These are phyloP conservation scores for Collybia nuda DNA, from an alignment of 768 basidiomycete species.

Conservation along the genomic window DNA sequence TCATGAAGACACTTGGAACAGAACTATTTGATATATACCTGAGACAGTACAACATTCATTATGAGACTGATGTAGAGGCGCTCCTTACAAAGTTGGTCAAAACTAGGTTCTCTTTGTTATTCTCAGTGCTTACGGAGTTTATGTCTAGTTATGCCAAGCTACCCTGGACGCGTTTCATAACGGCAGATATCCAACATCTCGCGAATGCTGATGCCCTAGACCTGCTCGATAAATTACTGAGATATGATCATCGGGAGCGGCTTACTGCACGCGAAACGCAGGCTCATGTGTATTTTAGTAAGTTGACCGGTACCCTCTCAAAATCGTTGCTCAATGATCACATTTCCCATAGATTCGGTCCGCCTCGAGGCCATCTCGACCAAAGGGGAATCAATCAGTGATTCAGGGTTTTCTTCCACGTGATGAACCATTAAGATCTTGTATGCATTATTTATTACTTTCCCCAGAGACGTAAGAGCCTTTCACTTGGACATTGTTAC, in stretches of 20 bases:
- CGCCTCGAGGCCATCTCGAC: conserved; percentile 44
- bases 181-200: conserved; percentile 53
- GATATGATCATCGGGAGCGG: conserved; percentile 70
- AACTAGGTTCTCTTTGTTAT: not conserved
- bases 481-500: conserved; percentile 2
- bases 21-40: conserved; percentile 63
- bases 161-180: conserved; percentile 65
- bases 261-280: conserved; percentile 68
- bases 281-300: conserved; percentile 66
- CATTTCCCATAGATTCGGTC: conserved; percentile 40
- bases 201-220: conserved; percentile 65
- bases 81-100: conserved; percentile 47
- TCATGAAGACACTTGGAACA: conserved; percentile 67
- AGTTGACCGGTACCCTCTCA: conserved; percentile 14
- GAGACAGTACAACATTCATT: conserved; percentile 61
- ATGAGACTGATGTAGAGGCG: conserved; percentile 59
- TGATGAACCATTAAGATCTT: conserved; percentile 9
- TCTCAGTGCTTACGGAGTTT: not conserved
- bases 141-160: conserved; percentile 52
- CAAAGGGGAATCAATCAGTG: conserved; percentile 45
- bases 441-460: not conserved
- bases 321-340: conserved; percentile 9
- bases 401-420: conserved; percentile 48
- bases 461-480: not conserved
- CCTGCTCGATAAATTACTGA: conserved; percentile 63